Percentiles rank a stretch among this genome's conserved stretches.
These are phyloP conservation scores for Colletotrichum zoysiae DNA, from an alignment of 2,329 filamentous ascomycete species.

Conservation along the genomic window DNA sequence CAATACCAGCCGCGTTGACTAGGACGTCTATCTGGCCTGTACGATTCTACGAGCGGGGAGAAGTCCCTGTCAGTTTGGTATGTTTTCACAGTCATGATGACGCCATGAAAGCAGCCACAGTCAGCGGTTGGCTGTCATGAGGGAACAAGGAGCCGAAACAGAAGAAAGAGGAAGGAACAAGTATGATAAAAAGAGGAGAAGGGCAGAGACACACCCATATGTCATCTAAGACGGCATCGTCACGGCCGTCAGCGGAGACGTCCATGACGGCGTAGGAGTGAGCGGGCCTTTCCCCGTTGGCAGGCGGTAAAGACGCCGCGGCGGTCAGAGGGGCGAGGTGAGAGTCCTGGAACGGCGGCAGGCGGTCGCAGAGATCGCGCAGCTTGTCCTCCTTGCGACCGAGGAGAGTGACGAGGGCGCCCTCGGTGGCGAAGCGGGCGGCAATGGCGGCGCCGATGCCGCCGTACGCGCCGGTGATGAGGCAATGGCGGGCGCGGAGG, in stretches of 20 bases:
- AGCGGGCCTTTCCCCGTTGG: neutral
- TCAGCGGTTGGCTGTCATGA: neutral
- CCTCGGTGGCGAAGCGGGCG: slow-evolving; percentile 71
- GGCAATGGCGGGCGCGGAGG: slow-evolving; percentile 61
- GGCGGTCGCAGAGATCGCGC: slow-evolving; percentile 53
- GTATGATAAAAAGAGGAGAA: neutral
- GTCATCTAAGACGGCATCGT: slow-evolving; percentile 36
- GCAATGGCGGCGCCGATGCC: slow-evolving; percentile 79
- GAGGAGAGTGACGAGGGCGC: slow-evolving; percentile 71
- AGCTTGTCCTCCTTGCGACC: slow-evolving; percentile 67
- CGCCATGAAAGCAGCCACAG: neutral
- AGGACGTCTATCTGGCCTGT: slow-evolving; percentile 65
- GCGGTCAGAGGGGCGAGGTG: slow-evolving; percentile 43
- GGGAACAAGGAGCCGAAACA: neutral
- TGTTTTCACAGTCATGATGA: neutral
- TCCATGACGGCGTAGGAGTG: slow-evolving; percentile 42
- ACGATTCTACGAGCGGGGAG: slow-evolving; percentile 17
- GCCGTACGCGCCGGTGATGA: slow-evolving; percentile 78
- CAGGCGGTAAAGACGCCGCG: neutral
- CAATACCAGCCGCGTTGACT: slow-evolving; percentile 84
- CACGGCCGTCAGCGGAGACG: slow-evolving; percentile 34
- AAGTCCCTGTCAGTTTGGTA: slow-evolving; percentile 17
- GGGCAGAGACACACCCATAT: slow-evolving; percentile 39
- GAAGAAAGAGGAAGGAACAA: neutral
- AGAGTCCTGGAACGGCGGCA: slow-evolving; percentile 42